These are phyloP conservation scores for Escovopsis sp. DNA, from an alignment of 2,329 filamentous ascomycete genomes.

Conservation along the genomic window DNA sequence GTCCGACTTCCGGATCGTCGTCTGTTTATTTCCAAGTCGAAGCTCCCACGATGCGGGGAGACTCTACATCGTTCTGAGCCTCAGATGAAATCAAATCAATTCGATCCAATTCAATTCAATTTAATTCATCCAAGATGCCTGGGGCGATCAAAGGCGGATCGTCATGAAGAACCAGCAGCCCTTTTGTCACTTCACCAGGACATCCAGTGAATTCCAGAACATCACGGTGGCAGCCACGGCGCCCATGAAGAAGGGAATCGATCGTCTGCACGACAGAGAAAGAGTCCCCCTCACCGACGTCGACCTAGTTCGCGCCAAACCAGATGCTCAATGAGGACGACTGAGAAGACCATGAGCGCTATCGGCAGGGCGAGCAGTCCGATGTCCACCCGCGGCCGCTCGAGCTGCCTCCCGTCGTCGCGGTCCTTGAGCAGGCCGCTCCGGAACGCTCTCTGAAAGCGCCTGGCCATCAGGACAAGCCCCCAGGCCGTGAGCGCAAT, in stretches of 20 bases:
- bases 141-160: background rate
- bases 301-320: conserved; percentile 7
- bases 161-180: conserved; percentile 11
- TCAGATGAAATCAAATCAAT: background rate
- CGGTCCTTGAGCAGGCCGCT: conserved; percentile 1
- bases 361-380: conserved; percentile 9
- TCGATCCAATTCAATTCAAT: too few relatives aligned
- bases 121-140: too few relatives aligned
- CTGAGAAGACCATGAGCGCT: conserved; percentile 9
- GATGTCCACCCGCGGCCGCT: conserved; percentile 10
- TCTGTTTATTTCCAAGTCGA: too few relatives aligned
- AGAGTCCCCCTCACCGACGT: conserved; percentile 6
- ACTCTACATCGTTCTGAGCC: too few relatives aligned
- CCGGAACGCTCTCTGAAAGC: conserved; percentile 6
- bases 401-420: too few relatives aligned
- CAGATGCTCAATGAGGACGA: conserved; percentile 10
- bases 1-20: too few relatives aligned
- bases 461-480: conserved; percentile 1
- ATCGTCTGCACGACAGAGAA: conserved; percentile 11
- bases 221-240: conserved; percentile 7
- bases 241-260: conserved; percentile 13
- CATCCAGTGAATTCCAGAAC: conserved; percentile 9
- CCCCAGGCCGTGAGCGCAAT: conserved; percentile 2
- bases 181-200: conserved; percentile 3
- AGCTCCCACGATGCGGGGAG: too few relatives aligned